These are phyloP conservation scores for Gleditsia sinensis DNA, from an alignment of 306 rosid species.

Conservation along the genomic window DNA sequence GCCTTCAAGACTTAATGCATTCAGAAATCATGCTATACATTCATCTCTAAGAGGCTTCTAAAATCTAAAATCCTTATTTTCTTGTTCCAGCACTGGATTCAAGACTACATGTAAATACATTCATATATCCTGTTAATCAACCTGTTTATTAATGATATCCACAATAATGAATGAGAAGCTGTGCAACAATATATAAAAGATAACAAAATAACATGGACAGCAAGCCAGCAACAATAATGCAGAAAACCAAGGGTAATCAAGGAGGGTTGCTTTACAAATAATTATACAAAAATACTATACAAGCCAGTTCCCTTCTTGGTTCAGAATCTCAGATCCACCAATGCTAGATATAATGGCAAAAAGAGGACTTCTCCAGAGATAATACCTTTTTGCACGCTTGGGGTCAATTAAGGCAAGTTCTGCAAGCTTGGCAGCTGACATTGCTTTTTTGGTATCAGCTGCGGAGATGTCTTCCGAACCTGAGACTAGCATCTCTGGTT, in stretches of 20 bases:
- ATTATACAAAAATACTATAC: background rate
- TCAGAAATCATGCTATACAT: background rate
- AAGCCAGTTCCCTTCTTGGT: background rate
- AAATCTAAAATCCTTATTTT: background rate
- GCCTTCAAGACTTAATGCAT: background rate
- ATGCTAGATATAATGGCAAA: background rate
- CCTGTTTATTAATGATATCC: conserved; percentile 2
- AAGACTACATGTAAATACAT: background rate
- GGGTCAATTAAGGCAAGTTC: conserved; percentile 94
- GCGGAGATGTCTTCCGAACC: conserved; percentile 72
- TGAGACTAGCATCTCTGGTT: conserved; percentile 77
- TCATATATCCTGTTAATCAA: background rate
- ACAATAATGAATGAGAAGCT: background rate
- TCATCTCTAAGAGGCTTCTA: background rate
- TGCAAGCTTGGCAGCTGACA: conserved; percentile 89
- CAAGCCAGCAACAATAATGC: background rate
- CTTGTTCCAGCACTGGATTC: background rate
- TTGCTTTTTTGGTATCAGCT: conserved; percentile 76
- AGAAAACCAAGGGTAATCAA: background rate
- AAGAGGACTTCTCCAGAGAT: conserved; percentile 1
- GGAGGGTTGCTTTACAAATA: background rate
- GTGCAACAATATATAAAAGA: background rate
- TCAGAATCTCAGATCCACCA: background rate
- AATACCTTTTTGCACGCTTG: conserved; percentile 92
- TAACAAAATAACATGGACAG: background rate